Evolutionary conservation across 148 eudicot species (phyloP).

Genomic region (Rhododendron mucronatum): DNA sequence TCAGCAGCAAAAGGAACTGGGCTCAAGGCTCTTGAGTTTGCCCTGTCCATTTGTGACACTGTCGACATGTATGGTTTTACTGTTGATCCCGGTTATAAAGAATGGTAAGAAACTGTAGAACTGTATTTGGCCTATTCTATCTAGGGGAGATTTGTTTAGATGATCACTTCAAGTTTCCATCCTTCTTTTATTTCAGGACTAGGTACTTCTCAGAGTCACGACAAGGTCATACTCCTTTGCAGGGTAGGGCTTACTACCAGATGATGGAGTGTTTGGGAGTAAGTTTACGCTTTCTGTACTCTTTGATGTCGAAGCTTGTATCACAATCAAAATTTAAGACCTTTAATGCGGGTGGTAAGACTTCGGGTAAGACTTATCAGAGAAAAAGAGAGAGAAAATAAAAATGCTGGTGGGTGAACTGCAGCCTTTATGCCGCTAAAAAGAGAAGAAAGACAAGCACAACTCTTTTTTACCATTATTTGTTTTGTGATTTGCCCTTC

Average conservation of each 20-base stretch:
- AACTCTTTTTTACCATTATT: not conserved
- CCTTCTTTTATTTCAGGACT: constrained; percentile 52
- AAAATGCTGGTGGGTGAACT: not conserved
- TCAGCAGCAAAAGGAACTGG: constrained; percentile 99
- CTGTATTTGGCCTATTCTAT: not conserved
- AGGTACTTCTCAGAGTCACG: constrained; percentile 98
- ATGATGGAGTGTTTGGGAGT: constrained; percentile 99
- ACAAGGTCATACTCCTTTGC: constrained; percentile 94
- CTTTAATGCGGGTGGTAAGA: not conserved
- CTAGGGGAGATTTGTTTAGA: not conserved
- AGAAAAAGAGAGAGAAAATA: not conserved
- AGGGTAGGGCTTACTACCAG: constrained; percentile 98
- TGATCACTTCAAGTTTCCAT: not conserved
- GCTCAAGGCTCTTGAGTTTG: constrained; percentile 96
- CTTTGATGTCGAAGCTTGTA: constrained; percentile 1
- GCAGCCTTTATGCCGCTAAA: not conserved
- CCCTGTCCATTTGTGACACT: constrained; percentile 88
- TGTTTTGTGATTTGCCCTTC: not conserved
- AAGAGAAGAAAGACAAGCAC: not conserved
- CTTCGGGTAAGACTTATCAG: not conserved
- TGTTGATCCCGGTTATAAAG: constrained; percentile 98
- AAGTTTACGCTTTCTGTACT: constrained; percentile 26
- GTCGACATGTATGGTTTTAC: constrained; percentile 99
- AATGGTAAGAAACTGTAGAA: constrained; percentile 54
- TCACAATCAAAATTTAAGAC: not conserved